Evolutionary conservation across 78 protist genomes (phyloP).

Genomic region (Tieghemostelium lacteum): DNA sequence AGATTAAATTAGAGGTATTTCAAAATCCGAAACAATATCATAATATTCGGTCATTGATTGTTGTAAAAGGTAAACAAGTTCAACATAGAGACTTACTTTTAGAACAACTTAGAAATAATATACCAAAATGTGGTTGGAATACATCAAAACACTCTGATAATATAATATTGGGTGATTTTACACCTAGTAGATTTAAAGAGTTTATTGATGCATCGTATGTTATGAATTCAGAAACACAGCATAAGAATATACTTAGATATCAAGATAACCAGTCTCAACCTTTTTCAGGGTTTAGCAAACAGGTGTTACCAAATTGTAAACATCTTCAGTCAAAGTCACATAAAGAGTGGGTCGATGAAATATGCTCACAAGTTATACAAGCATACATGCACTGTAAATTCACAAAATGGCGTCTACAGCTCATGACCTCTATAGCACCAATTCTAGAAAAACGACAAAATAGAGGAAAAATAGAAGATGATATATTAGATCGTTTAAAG

Average conservation of each 20-base stretch:
- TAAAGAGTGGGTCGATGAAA: background rate
- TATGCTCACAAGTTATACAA: background rate
- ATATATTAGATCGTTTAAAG: background rate
- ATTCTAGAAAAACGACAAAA: too few species aligned
- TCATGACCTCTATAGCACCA: background rate
- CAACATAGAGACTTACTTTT: background rate
- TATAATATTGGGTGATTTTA: background rate
- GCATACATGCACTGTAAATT: background rate
- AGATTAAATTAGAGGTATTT: too few species aligned
- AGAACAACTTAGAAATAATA: background rate
- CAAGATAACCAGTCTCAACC: background rate
- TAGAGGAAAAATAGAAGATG: background rate
- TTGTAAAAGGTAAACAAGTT: slow-evolving; percentile 11
- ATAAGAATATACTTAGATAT: background rate
- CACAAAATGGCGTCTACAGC: slow-evolving; percentile 25
- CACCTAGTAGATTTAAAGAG: background rate
- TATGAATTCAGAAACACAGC: background rate
- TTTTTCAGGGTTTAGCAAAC: slow-evolving; percentile 21
- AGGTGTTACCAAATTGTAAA: slow-evolving; percentile 25
- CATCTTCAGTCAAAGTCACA: background rate
- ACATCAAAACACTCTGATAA: background rate
- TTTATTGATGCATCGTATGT: too few species aligned
- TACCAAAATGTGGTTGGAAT: slow-evolving; percentile 24
- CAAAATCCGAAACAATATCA: background rate
- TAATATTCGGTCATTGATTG: background rate